Percentiles rank a stretch among this genome's conserved stretches.
Conservation (phyloP, 2,329 filamentous ascomycete species). For the Fusarium sp. region DNA sequence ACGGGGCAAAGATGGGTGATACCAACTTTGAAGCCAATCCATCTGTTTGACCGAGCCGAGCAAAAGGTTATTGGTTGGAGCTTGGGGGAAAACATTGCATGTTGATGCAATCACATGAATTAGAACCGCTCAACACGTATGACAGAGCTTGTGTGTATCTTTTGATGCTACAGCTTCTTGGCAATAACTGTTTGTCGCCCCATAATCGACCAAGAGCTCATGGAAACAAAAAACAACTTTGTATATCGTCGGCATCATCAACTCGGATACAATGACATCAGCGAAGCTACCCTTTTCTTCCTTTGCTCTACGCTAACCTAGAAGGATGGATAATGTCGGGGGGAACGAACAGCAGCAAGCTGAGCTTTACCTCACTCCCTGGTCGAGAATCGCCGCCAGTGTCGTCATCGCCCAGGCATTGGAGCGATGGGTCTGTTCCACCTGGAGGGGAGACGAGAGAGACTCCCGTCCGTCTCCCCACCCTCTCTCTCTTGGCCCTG, state of each 20-base stretch:
- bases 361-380: slow-evolving; percentile 5
- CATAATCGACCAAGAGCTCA: background rate
- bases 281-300: slow-evolving; percentile 1
- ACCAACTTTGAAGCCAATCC: slow-evolving; percentile 19
- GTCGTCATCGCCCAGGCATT: slow-evolving; percentile 29
- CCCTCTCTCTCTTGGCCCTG: background rate
- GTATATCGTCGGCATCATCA: slow-evolving; percentile 29
- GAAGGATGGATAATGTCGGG: background rate
- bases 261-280: slow-evolving; percentile 32
- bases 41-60: slow-evolving; percentile 7
- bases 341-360: slow-evolving; percentile 6
- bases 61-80: background rate
- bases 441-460: slow-evolving; percentile 2
- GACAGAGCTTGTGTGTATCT: background rate
- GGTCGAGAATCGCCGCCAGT: slow-evolving; percentile 6
- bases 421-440: slow-evolving; percentile 14
- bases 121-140: background rate
- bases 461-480: background rate
- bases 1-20: slow-evolving; percentile 1
- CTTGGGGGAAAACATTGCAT: background rate
- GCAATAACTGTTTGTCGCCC: slow-evolving; percentile 1
- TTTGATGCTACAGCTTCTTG: background rate
- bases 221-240: background rate
- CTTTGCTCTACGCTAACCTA: slow-evolving; percentile 13
- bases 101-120: background rate